Evolutionary conservation across 2,329 filamentous ascomycete genomes (phyloP), one percentile per base, ranked within the genome.

Genomic region (Ceratocystis huliohia): DNA sequence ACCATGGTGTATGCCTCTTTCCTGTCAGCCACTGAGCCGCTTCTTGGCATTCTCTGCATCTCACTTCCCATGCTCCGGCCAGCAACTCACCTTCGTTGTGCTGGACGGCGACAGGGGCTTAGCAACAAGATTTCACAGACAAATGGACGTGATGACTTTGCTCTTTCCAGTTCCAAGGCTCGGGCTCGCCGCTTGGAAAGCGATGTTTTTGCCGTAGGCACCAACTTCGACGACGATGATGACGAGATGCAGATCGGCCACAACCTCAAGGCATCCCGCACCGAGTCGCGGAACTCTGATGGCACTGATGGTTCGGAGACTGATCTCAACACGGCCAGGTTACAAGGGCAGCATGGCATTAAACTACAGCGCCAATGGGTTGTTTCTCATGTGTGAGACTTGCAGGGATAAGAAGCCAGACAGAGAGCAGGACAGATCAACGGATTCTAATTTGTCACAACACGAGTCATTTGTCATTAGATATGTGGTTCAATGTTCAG

Each of bases 1-100:
- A 71, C 69, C 28, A 69, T 73, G 69, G 65, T 70, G 8, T 68
- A 70, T 65, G 69, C 69, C 61, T 69, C 68, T 22, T 72, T 73
- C 67, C 70, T 72, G 64, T 71, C 69, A 30, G 64, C 68, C 2
- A 62, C 69, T 28, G 70, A 71, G 59, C 69, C 66, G 7, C 68
- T 71, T 48, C 66, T 72, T 8, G 70, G 68, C 15, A 72, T 72
- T 28, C 62, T 72, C 17, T 71, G 71, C 64, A 69, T 70, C 59
- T 69, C 68, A 2, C 63, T 72, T 1, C 71, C 70, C 7, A 71
- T 71, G 70, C 68, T 71, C 5, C 65, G 70, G 7, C 69, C 69
- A 30, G 66, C 64, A 37, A 68, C 67, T n/a, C 67, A 66, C 64
- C 22, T 68, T 7, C 15, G 22, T 1, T 57, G 53, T 25, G 17